Evolutionary conservation across 305 asterid genomes (phyloP), one percentile per base, ranked within the genome.

Genomic region (Fraxinus floribunda): DNA sequence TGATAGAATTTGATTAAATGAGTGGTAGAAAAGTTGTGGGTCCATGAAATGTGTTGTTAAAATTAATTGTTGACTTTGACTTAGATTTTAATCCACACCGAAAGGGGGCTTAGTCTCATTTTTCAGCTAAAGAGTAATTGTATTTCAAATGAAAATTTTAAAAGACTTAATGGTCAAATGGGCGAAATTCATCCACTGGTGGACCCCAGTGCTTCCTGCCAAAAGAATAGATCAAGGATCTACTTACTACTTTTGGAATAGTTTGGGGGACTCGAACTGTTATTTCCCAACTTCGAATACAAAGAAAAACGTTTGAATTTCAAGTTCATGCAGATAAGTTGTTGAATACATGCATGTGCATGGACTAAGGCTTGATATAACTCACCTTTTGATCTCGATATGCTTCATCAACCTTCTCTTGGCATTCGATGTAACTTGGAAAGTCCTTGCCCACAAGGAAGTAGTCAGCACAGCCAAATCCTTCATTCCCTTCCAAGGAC

Each of bases 361-460:
- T 0, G 41, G 38, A 76, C 22, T 60, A 83, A 41, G 18, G 72
- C 4, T 5, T 66, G 26, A 7, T 29, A 26, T 11, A 57, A 79
- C 85, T 87, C 70, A 94, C 98, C 90, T 66, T 91, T 86, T 91
- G 97, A 84, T 94, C 93, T 6, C 88, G 88, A 85, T 93, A 94
- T 6, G 97, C 97, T 41, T 88, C 93, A 78, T 96, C 98, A 38
- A 94, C 98, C 88, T 86, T 89, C 88, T 93, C 98, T 90, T 94
- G 98, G 92, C 98, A 94, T 89, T 94, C 95, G 3, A 93, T 88
- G 84, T 95, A 95, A 82, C 97, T 92, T 13, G 98, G 99, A 84
- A 95, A 94, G 87, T 96, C 99, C 91, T 93, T 92, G 78, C 98
- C 99, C 81, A 95, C 98, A 8, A 96, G 99, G 89, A 96, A 96